phyloP scores from a whole-genome alignment of 1,284 basidiomycete species.

The Ceratobasidium sp. region DNA sequence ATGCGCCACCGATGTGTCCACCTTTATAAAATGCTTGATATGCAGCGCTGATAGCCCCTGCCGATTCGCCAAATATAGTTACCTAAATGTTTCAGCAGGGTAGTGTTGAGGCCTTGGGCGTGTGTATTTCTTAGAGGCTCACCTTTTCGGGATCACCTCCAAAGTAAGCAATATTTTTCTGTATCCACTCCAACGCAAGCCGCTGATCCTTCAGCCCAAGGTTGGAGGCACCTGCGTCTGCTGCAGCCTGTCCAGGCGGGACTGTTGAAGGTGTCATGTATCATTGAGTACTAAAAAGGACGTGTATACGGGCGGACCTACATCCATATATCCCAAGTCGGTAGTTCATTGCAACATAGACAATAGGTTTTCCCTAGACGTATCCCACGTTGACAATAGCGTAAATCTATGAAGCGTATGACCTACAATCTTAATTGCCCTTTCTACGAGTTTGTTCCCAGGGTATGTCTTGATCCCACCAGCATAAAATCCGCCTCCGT shows the following conservation, averaged over 20 bases:
- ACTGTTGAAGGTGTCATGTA: slow-evolving; percentile 25
- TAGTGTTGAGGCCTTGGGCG: too few species aligned
- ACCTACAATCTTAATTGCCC: slow-evolving; percentile 30
- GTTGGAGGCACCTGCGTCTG: slow-evolving; percentile 55
- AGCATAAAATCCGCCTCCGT: slow-evolving; percentile 56
- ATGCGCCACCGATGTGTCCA: slow-evolving; percentile 42
- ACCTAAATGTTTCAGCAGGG: too few species aligned
- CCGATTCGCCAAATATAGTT: slow-evolving; percentile 52
- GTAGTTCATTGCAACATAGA: slow-evolving; percentile 61
- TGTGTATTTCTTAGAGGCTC: not conserved
- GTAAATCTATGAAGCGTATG: slow-evolving; percentile 22
- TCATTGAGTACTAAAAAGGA: not conserved
- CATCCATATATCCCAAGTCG: slow-evolving; percentile 63
- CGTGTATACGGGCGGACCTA: slow-evolving; percentile 7
- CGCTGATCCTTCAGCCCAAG: slow-evolving; percentile 61
- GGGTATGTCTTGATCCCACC: slow-evolving; percentile 35
- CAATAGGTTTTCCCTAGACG: slow-evolving; percentile 55
- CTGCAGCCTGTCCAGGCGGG: slow-evolving; percentile 53
- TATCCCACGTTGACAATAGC: slow-evolving; percentile 20
- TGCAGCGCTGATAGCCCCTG: slow-evolving; percentile 52
- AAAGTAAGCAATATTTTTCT: slow-evolving; percentile 61
- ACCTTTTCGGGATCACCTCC: slow-evolving; percentile 62
- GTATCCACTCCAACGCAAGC: slow-evolving; percentile 63
- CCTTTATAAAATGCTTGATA: slow-evolving; percentile 50
- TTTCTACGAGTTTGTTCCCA: slow-evolving; percentile 27